Evolutionary conservation across 129 eudicot species (phyloP).

Genomic region (Solidago caesia): DNA sequence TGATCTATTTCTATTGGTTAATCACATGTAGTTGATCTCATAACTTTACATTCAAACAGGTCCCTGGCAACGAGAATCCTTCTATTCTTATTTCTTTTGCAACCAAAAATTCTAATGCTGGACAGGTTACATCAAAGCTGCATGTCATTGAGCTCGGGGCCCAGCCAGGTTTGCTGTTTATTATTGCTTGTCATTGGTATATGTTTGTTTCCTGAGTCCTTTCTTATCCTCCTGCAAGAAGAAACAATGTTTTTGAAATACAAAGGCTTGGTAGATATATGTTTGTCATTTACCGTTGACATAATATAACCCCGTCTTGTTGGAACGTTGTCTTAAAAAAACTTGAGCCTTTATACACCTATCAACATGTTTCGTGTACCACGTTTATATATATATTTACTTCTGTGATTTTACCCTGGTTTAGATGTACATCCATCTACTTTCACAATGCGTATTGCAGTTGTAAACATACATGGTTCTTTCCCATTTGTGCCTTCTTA

Average conservation of each 20-base stretch:
- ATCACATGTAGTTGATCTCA: background rate
- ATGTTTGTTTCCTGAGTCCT: background rate
- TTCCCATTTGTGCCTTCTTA: background rate
- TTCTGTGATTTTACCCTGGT: background rate
- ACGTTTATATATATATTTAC: background rate
- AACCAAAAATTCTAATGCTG: conserved; percentile 82
- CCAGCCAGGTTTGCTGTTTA: conserved; percentile 64
- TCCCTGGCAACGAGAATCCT: conserved; percentile 80
- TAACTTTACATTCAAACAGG: conserved; percentile 39
- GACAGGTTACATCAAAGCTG: conserved; percentile 75
- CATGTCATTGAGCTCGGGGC: conserved; percentile 97
- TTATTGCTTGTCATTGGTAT: background rate
- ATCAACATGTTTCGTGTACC: background rate
- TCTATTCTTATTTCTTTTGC: conserved; percentile 94
- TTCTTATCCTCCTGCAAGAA: background rate
- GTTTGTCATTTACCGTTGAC: background rate
- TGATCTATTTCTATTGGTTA: conserved; percentile 5
- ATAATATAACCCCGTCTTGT: background rate
- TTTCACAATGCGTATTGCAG: background rate
- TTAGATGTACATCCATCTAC: conserved; percentile 3
- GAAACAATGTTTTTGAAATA: conserved; percentile 8
- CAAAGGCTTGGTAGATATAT: conserved; percentile 7
- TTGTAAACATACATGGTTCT: background rate
- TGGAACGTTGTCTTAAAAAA: background rate
- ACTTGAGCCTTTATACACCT: background rate